Percentiles rank a stretch among this genome's conserved stretches.
These are phyloP conservation scores for Setaria viridis DNA, from an alignment of 202 grass and related monocot species.

Conservation along the genomic window DNA sequence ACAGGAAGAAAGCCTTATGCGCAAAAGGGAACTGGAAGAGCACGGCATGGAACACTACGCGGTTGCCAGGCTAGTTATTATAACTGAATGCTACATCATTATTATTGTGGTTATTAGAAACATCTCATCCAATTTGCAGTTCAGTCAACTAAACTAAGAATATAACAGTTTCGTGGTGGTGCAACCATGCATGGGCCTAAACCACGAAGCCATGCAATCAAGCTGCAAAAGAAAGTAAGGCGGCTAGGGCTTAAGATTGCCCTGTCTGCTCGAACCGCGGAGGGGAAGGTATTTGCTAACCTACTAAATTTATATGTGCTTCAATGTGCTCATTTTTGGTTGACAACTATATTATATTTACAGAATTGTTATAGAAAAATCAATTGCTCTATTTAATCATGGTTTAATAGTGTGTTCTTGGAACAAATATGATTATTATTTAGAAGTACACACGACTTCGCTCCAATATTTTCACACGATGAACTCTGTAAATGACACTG, in stretches of 20 bases:
- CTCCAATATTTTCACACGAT: conserved; percentile 27
- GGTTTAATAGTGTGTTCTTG: neutral
- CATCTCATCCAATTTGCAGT: conserved; percentile 22
- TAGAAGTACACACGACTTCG: conserved; percentile 16
- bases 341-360: conserved; percentile 17
- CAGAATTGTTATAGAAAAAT: neutral
- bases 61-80: conserved; percentile 66
- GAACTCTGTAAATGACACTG: neutral
- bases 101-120: conserved; percentile 16
- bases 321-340: neutral
- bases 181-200: conserved; percentile 94
- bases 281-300: conserved; percentile 69
- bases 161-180: conserved; percentile 79
- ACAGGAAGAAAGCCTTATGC: conserved; percentile 81
- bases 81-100: neutral
- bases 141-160: conserved; percentile 40
- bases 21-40: conserved; percentile 84
- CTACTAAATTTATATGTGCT: conserved; percentile 1
- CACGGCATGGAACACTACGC: conserved; percentile 77
- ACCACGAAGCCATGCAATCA: conserved; percentile 88
- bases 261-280: conserved; percentile 71
- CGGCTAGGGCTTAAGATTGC: conserved; percentile 88
- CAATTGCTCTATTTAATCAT: neutral
- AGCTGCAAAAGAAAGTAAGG: conserved; percentile 85
- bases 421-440: conserved; percentile 3